A percentile compares a stretch with the other conserved stretches of the same genome.
These are phyloP conservation scores for Candida frijolesensis DNA, from an alignment of 1,139 yeast species.

Conservation along the genomic window DNA sequence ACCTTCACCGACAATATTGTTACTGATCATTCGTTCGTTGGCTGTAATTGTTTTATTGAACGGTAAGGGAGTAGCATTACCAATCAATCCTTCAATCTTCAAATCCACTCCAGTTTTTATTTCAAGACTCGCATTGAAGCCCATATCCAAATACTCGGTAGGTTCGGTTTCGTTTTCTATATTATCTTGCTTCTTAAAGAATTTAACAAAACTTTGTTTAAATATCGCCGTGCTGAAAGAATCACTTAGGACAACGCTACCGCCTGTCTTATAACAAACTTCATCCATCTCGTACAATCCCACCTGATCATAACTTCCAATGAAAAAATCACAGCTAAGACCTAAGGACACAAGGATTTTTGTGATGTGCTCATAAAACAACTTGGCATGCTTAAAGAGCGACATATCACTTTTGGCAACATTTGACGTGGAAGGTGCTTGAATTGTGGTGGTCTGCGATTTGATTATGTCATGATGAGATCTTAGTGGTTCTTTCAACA, in stretches of 20 bases:
- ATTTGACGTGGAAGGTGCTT: constrained; percentile 22
- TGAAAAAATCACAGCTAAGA: constrained; percentile 56
- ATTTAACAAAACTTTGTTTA: constrained; percentile 61
- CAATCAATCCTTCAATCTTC: constrained; percentile 59
- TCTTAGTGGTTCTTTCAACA: constrained; percentile 55
- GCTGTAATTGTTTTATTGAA: constrained; percentile 21
- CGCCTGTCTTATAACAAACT: constrained; percentile 60
- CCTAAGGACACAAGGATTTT: constrained; percentile 44
- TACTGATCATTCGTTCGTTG: constrained; percentile 28
- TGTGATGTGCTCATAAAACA: constrained; percentile 49
- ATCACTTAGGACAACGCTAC: constrained; percentile 62
- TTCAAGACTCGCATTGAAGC: constrained; percentile 61
- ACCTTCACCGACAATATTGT: constrained; percentile 47
- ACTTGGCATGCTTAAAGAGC: constrained; percentile 35
- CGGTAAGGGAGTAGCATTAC: constrained; percentile 54
- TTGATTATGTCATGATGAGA: constrained; percentile 60
- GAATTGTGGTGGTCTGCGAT: constrained; percentile 38
- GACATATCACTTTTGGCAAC: constrained; percentile 35
- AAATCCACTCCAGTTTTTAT: constrained; percentile 51
- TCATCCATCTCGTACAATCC: constrained; percentile 69
- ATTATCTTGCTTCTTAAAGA: constrained; percentile 40
- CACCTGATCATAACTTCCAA: constrained; percentile 69
- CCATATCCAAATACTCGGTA: constrained; percentile 44
- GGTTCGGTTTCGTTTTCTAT: constrained; percentile 27
- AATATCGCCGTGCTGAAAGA: constrained; percentile 67